Conservation (phyloP, 805 yeast species). For the Suhomyces sp. region DNA sequence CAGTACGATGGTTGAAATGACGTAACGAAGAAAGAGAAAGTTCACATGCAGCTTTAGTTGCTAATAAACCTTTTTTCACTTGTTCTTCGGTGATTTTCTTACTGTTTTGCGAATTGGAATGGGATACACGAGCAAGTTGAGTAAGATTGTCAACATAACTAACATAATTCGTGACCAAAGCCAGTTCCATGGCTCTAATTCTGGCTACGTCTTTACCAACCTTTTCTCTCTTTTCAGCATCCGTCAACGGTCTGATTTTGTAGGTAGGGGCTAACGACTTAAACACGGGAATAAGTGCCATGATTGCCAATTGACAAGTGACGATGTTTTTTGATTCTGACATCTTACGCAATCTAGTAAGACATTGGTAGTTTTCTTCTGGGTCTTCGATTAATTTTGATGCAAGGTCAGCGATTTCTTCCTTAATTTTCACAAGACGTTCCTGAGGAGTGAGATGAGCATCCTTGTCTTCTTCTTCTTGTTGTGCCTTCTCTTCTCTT, state of each 20-base stretch:
- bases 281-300: constrained; percentile 82
- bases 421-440: constrained; percentile 62
- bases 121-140: constrained; percentile 39
- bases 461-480: constrained; percentile 41
- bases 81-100: constrained; percentile 31
- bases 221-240: constrained; percentile 75
- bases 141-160: constrained; percentile 60
- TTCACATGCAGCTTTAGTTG: constrained; percentile 79
- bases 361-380: constrained; percentile 69
- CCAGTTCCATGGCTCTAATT: constrained; percentile 78
- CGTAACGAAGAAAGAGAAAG: constrained; percentile 60
- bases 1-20: constrained; percentile 80
- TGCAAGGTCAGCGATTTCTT: constrained; percentile 80
- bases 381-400: constrained; percentile 81
- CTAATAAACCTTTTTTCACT: constrained; percentile 51
- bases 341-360: constrained; percentile 70
- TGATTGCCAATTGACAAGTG: constrained; percentile 67
- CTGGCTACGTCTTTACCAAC: constrained; percentile 80
- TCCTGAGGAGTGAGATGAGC: constrained; percentile 51
- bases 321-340: constrained; percentile 63
- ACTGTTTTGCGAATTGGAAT: constrained; percentile 36
- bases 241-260: constrained; percentile 78
- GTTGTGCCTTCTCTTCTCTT: constrained; percentile 30
- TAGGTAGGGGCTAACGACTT: constrained; percentile 87
- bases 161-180: constrained; percentile 66